Evolutionary conservation across 1,284 basidiomycete species (phyloP), one percentile per base, ranked within the genome.

Genomic region (Stereum hirsutum): DNA sequence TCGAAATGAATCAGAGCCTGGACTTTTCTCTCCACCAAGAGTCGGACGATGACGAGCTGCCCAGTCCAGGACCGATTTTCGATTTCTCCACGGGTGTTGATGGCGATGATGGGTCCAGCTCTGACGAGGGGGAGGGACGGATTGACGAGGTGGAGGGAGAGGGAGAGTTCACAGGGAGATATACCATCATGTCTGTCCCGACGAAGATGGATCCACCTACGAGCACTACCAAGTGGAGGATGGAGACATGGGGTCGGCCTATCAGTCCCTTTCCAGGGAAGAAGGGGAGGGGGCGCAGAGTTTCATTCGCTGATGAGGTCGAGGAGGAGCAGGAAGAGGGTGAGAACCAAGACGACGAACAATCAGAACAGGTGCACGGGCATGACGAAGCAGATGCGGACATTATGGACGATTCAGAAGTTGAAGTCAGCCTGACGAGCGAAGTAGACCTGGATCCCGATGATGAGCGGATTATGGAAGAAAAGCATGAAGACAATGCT

Each of bases 181-280:
- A 72, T 61, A 71, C 60, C 53, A 65, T 69, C 42, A 52, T 77
- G 46, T 62, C 55, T 7, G 67, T 81, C 4, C 74, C 69, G 12
- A 82, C 76, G 12, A 85, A 83, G 61, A 59, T 58, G n/a, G 82
- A 81, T 49, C 81, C 82, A 1, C 78, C 80, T 2, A 78, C 72
- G 45, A 78, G 74, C 49, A 62, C 60, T 12, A 77, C 75, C 10
- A 62, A 60, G 31, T 62, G 56, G 12, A 64, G 71, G 31, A 70
- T 70, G 57, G 72, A 75, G 28, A 58, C 64, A 20, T 85, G 82
- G 83, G 81, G 83, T 1, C 66, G 75, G 10, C 81, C 81, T 2
- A 70, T 78, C 32, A 84, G 80, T 45, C 82, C 83, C 0, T 82
- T 52, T 49, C 58, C 37, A 42, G 51, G 28, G 43, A 44, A 43